Percentiles rank a stretch among this genome's conserved stretches.
These are phyloP conservation scores for Phytophthora citricola DNA, from an alignment of 352 stramenopile species.

Conservation along the genomic window DNA sequence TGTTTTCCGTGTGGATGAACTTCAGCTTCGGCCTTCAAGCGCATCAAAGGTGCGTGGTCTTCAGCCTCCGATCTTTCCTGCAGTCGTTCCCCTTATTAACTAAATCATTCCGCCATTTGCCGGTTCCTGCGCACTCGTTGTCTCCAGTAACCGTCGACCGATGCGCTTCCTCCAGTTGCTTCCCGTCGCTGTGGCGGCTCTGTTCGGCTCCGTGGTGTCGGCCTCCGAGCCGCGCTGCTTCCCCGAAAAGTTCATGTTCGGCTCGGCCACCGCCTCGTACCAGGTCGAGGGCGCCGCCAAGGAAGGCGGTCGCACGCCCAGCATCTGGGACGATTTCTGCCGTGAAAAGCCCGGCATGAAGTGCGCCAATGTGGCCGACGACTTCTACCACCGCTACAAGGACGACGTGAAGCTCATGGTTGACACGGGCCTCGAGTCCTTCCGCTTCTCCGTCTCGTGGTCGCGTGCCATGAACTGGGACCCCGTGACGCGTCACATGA, in stretches of 20 bases:
- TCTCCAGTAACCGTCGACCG: neutral
- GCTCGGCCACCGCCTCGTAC: conserved; percentile 86
- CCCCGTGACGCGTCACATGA: conserved; percentile 40
- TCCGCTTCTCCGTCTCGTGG: conserved; percentile 94
- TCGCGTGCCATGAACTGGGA: conserved; percentile 88
- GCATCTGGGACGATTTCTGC: conserved; percentile 94
- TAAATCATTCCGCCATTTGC: conserved; percentile 29
- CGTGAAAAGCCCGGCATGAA: conserved; percentile 64
- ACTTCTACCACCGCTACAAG: conserved; percentile 93
- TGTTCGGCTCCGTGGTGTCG: conserved; percentile 9
- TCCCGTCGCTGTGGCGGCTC: conserved; percentile 3
- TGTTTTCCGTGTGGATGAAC: conserved; percentile 27
- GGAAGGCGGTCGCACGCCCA: conserved; percentile 69
- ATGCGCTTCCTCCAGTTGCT: conserved; percentile 36
- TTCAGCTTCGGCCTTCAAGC: conserved; percentile 28
- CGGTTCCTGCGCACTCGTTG: conserved; percentile 11
- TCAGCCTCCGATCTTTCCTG: conserved; percentile 12
- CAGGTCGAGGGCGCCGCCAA: conserved; percentile 92
- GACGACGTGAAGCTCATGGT: conserved; percentile 94
- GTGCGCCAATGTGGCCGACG: conserved; percentile 89
- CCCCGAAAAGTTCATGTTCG: conserved; percentile 77
- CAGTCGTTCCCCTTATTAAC: neutral
- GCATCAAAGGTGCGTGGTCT: conserved; percentile 24
- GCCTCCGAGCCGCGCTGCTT: conserved; percentile 41
- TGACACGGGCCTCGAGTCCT: conserved; percentile 89